Evolutionary conservation across 23 red algal genomes (phyloP), one percentile per base, ranked within the genome.

Genomic region (Porphyridium purpureum): DNA sequence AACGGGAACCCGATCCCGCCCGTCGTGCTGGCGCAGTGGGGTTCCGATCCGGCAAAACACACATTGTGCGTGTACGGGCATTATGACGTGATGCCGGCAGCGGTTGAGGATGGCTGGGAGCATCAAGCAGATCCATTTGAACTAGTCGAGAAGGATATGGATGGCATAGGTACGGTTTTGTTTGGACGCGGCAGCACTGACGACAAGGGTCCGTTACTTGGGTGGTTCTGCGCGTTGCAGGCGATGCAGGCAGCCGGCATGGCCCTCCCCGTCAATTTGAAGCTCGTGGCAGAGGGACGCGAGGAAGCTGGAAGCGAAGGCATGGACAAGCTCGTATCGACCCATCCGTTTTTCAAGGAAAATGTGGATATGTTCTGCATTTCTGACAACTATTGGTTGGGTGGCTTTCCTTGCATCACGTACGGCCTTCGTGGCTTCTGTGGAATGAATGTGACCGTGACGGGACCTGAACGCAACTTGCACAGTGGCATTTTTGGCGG

Each of bases 251-350:
- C 65, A 57, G 19, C 64, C 21, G 70, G 57, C 17, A 15, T 62
- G n/a, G 55, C 61, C 28, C 55, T 88, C 29, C 82, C 82, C 8
- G 82, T 88, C 7, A 88, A 88, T 56, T n/a, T 88, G 23, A 72
- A 88, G 54, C 23, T 88, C 8, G 57, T 50, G 49, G 26, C 76
- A 11, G 82, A 88, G 47, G 82, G 82, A 21, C 74, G 70, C 68
- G 82, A 76, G 23, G 82, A 75, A 53, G 66, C 62, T 24, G 67
- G 67, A 24, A 67, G 59, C 24, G 66, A 72, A 34, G 72, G 82
- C 35, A 51, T 88, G 49, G 71, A 56, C 14, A 62, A 78, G 26
- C 54, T 88, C 33, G 48, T 88, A 17, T 30, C 34, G 36, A 33
- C 62, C 23, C 68, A 88, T 32, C 32, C 34, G 40, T 67, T 59